phyloP scores from a whole-genome alignment of 106 monocot genomes.

The Dioscorea zingiberensis region DNA sequence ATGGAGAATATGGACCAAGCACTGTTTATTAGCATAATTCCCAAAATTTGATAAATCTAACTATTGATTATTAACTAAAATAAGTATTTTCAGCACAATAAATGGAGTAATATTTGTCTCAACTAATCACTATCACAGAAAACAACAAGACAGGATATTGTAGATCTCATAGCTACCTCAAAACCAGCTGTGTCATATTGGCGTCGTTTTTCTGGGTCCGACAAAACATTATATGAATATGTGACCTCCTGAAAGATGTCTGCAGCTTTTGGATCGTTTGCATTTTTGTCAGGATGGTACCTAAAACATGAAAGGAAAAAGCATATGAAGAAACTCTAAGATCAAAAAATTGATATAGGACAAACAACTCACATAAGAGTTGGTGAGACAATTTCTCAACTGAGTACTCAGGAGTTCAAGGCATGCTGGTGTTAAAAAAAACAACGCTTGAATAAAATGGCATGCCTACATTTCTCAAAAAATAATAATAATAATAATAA shows the following conservation, averaged over 20 bases:
- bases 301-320: slow-evolving; percentile 21
- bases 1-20: no score
- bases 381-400: background rate
- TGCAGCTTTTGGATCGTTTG: slow-evolving; percentile 81
- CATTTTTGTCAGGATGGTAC: slow-evolving; percentile 99
- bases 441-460: no score
- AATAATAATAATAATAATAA: no score
- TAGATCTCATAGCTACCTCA: slow-evolving; percentile 36
- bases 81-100: no score
- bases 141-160: background rate
- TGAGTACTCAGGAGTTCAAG: no score
- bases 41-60: no score
- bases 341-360: background rate
- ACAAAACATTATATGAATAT: slow-evolving; percentile 87
- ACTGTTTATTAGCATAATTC: no score
- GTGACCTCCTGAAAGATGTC: slow-evolving; percentile 93
- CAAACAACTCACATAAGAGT: background rate
- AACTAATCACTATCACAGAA: no score
- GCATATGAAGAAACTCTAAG: background rate
- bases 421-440: no score
- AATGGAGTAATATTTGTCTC: no score
- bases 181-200: slow-evolving; percentile 89
- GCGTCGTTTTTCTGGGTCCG: slow-evolving; percentile 85
- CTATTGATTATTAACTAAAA: no score
- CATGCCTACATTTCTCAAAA: no score